Conservation (phyloP, 345 rosid genomes). For the Euphorbia peplus region DNA sequence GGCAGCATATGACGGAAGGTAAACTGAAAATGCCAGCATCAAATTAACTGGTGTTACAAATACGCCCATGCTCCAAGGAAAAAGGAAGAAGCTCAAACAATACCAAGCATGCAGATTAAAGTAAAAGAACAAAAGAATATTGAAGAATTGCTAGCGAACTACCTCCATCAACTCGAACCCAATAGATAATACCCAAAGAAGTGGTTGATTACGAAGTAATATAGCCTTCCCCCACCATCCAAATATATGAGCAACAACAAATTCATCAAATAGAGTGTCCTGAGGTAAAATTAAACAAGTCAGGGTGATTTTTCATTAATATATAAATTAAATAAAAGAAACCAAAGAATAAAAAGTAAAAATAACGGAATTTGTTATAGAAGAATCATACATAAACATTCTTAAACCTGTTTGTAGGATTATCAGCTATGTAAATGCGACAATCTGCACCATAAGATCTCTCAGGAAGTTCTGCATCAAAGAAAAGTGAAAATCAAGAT, state of each 20-base stretch:
- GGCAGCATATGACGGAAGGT: slow-evolving; percentile 98
- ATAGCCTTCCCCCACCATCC: slow-evolving; percentile 99
- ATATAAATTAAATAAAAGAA: background rate
- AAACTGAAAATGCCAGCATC: slow-evolving; percentile 47
- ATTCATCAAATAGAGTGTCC: slow-evolving; percentile 93
- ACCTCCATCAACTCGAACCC: slow-evolving; percentile 99
- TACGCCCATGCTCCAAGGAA: background rate
- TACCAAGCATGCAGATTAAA: background rate
- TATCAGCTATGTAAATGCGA: slow-evolving; percentile 79
- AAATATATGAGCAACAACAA: slow-evolving; percentile 93
- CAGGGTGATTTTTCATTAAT: slow-evolving; percentile 8
- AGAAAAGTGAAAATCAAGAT: background rate
- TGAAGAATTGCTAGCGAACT: slow-evolving; percentile 17
- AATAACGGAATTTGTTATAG: slow-evolving; percentile 33
- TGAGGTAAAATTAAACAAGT: slow-evolving; percentile 26
- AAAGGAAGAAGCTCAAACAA: background rate
- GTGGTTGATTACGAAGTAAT: slow-evolving; percentile 88
- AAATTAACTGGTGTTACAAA: slow-evolving; percentile 8
- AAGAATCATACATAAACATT: slow-evolving; percentile 98
- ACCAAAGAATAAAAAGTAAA: slow-evolving; percentile 12
- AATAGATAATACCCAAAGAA: slow-evolving; percentile 93
- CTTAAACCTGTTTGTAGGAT: slow-evolving; percentile 95
- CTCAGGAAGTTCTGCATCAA: slow-evolving; percentile 88
- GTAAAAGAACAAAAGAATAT: background rate
- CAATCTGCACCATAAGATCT: slow-evolving; percentile 97